These are phyloP conservation scores for Calonectria pseudoturangicola DNA, from an alignment of 2,329 filamentous ascomycete species.

Conservation along the genomic window DNA sequence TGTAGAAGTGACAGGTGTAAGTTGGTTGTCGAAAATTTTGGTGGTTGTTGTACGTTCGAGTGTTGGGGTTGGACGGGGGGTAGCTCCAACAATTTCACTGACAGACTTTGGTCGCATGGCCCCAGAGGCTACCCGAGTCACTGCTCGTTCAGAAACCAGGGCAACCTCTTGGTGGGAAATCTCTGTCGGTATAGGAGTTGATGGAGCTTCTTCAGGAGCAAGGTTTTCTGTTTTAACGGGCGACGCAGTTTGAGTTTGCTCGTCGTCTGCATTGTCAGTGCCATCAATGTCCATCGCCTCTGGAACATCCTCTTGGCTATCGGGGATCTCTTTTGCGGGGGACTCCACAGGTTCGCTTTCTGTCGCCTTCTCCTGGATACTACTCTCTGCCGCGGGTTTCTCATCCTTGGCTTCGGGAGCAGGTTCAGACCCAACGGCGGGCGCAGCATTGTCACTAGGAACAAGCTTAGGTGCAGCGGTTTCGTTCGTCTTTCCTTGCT, in stretches of 20 bases:
- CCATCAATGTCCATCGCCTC: constrained; percentile 61
- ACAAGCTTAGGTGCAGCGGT: constrained; percentile 35
- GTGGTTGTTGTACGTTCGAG: constrained; percentile 59
- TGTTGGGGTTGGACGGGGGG: constrained; percentile 61
- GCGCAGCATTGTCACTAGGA: constrained; percentile 7
- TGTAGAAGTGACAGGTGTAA: constrained; percentile 65
- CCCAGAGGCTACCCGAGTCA: constrained; percentile 81
- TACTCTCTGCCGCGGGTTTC: constrained; percentile 16
- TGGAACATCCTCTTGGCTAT: constrained; percentile 58
- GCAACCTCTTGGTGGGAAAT: constrained; percentile 46
- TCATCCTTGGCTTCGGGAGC: constrained; percentile 21
- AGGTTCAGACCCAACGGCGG: constrained; percentile 5
- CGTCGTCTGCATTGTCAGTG: constrained; percentile 48
- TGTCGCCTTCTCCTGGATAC: constrained; percentile 12
- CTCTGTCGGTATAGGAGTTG: constrained; percentile 38
- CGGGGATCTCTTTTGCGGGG: constrained; percentile 56
- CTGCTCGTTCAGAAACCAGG: constrained; percentile 70
- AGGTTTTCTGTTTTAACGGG: constrained; percentile 29
- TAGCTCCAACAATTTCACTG: constrained; percentile 81
- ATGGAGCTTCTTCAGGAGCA: constrained; percentile 37
- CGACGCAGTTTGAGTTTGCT: constrained; percentile 38
- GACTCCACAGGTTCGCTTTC: constrained; percentile 28
- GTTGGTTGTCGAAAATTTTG: constrained; percentile 58
- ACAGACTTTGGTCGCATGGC: constrained; percentile 83
- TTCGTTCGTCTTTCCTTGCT: constrained; percentile 28